Evolutionary conservation across 139 green algal genomes (phyloP).

Genomic region (Chlamydomonas eustigma): DNA sequence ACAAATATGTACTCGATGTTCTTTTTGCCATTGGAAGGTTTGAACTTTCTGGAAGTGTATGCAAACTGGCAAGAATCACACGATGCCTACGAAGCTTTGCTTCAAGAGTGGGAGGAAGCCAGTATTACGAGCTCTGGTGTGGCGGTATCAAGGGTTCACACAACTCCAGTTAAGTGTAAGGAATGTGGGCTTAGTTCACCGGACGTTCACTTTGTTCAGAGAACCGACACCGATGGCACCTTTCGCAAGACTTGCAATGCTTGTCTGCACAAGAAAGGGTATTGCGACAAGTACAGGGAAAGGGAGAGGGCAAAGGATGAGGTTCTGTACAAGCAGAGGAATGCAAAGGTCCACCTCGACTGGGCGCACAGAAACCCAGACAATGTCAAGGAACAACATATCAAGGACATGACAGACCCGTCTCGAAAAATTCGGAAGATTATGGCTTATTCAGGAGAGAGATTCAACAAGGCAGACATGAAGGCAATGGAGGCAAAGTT

Average conservation of each 20-base stretch:
- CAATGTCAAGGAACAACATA: background rate
- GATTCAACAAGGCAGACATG: background rate
- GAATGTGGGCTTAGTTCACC: background rate
- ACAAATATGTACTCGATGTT: too few species aligned
- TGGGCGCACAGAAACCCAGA: background rate
- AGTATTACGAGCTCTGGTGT: background rate
- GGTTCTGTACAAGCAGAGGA: background rate
- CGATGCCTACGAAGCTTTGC: too few species aligned
- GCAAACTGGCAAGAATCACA: too few species aligned
- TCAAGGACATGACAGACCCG: background rate
- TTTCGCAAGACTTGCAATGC: background rate
- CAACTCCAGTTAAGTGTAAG: background rate
- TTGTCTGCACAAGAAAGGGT: background rate
- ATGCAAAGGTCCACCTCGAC: background rate
- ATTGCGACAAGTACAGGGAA: background rate
- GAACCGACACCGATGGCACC: background rate
- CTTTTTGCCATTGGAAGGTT: too few species aligned
- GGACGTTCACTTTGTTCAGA: background rate
- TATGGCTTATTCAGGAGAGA: background rate
- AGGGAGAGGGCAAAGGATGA: background rate
- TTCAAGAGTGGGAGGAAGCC: background rate
- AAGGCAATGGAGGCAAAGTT: background rate
- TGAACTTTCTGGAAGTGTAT: too few species aligned
- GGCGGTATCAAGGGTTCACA: background rate
- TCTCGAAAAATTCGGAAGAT: background rate